A percentile compares a stretch with the other conserved stretches of the same genome.
Evolutionary conservation across 169 alveolate species (phyloP).

Genomic region (Plasmodium gallinaceum): DNA sequence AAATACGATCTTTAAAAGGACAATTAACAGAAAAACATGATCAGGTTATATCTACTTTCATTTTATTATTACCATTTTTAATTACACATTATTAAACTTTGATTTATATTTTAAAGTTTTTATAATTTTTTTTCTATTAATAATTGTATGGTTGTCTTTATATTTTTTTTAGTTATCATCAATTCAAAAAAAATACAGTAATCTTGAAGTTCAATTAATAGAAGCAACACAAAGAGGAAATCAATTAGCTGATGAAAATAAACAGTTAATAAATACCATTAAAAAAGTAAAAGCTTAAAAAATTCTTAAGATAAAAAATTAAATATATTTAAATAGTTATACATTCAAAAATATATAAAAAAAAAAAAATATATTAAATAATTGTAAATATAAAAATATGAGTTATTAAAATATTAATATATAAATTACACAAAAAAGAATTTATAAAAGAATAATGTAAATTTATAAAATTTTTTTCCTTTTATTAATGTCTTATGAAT

Average conservation of each 20-base stretch:
- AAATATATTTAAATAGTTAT: background rate
- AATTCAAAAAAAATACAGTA: constrained; percentile 88
- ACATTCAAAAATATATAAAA: background rate
- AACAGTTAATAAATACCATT: constrained; percentile 84
- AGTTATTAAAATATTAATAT: background rate
- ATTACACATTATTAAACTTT: background rate
- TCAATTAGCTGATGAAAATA: constrained; percentile 89
- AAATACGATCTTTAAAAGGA: constrained; percentile 85
- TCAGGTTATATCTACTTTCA: constrained; percentile 72
- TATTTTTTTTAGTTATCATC: constrained; percentile 78
- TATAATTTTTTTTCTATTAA: no score
- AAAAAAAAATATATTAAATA: background rate
- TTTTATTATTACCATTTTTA: background rate
- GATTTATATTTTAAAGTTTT: background rate
- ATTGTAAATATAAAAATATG: constrained; percentile 18
- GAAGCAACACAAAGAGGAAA: constrained; percentile 90
- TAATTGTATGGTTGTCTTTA: background rate
- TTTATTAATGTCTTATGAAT: background rate
- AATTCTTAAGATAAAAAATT: background rate
- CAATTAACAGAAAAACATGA: constrained; percentile 87
- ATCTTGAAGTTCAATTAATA: constrained; percentile 88
- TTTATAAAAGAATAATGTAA: background rate
- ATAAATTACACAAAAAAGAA: background rate
- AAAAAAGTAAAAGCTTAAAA: constrained; percentile 75
- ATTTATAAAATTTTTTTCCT: background rate